These are phyloP conservation scores for Acephala macrosclerotiorum DNA, from an alignment of 2,329 filamentous ascomycete species.

Conservation along the genomic window DNA sequence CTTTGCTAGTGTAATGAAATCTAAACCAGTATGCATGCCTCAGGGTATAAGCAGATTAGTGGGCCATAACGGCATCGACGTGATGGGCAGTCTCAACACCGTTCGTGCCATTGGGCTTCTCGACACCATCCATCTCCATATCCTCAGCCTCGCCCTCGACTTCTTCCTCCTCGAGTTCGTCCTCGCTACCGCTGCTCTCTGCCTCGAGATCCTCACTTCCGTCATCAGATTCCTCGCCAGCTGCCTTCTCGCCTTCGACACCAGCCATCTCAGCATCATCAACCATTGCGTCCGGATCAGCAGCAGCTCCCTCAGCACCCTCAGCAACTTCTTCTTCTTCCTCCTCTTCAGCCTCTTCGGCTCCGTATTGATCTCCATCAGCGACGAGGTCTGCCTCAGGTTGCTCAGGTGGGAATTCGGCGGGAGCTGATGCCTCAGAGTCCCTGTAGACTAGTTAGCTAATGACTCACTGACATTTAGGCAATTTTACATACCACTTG, in stretches of 20 bases:
- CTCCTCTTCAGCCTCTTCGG: constrained; percentile 82
- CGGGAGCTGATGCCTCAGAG: constrained; percentile 93
- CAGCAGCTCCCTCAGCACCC: constrained; percentile 59
- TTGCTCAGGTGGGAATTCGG: constrained; percentile 96
- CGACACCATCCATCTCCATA: constrained; percentile 58
- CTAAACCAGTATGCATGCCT: constrained; percentile 26
- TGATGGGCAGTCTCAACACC: constrained; percentile 30
- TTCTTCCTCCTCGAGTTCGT: constrained; percentile 58
- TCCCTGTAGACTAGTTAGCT: constrained; percentile 68
- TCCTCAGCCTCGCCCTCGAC: constrained; percentile 51
- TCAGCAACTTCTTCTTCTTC: constrained; percentile 70
- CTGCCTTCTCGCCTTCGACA: constrained; percentile 60
- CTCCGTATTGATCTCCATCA: constrained; percentile 90
- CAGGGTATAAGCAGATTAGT: constrained; percentile 39
- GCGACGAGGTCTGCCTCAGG: constrained; percentile 88
- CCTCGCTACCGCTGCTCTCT: constrained; percentile 75
- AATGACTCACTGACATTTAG: constrained; percentile 9
- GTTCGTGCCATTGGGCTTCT: constrained; percentile 38
- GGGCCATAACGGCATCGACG: constrained; percentile 43
- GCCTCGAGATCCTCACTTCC: constrained; percentile 82
- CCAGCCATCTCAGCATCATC: constrained; percentile 82
- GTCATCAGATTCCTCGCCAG: constrained; percentile 73
- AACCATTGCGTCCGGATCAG: constrained; percentile 52
- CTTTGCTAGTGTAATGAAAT: constrained; percentile 22
- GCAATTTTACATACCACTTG: constrained; percentile 79